phyloP scores from a whole-genome alignment of 2,329 filamentous ascomycete species.

The Dactylellina leptospora region DNA sequence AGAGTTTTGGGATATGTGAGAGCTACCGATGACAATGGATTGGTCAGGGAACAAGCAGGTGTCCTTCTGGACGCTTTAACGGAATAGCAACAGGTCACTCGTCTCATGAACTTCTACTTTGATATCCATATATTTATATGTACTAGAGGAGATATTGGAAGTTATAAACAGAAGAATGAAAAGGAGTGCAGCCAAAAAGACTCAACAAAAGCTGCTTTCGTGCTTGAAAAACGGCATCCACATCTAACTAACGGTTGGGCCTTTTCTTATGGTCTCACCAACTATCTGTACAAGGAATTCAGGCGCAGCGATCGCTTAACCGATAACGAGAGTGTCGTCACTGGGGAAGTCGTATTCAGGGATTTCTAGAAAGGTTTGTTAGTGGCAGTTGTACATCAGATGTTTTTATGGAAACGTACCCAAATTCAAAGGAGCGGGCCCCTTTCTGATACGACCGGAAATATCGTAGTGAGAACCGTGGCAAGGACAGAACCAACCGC shows the following conservation, averaged over 20 bases:
- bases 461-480: slow-evolving; percentile 99
- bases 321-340: slow-evolving; percentile 87
- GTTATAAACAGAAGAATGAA: slow-evolving; percentile 44
- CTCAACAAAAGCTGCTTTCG: slow-evolving; percentile 12
- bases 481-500: slow-evolving; percentile 99
- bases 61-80: slow-evolving; percentile 69
- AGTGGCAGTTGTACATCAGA: slow-evolving; percentile 69
- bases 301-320: slow-evolving; percentile 68
- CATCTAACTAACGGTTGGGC: slow-evolving; percentile 40
- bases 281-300: slow-evolving; percentile 40
- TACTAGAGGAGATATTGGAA: slow-evolving; percentile 53
- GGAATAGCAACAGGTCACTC: slow-evolving; percentile 9
- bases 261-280: slow-evolving; percentile 26
- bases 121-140: slow-evolving; percentile 36
- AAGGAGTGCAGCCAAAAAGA: slow-evolving; percentile 25
- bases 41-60: slow-evolving; percentile 73
- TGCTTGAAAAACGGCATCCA: slow-evolving; percentile 15
- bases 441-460: slow-evolving; percentile 96
- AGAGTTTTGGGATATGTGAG: slow-evolving; percentile 72
- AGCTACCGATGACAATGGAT: slow-evolving; percentile 72
- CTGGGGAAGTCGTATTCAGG: slow-evolving; percentile 92
- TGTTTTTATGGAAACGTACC: slow-evolving; percentile 71
- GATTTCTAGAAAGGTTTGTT: slow-evolving; percentile 72
- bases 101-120: slow-evolving; percentile 37
- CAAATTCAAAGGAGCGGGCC: slow-evolving; percentile 95